Conservation (phyloP, 306 rosid genomes). For the Oemleria cerasiformis region DNA sequence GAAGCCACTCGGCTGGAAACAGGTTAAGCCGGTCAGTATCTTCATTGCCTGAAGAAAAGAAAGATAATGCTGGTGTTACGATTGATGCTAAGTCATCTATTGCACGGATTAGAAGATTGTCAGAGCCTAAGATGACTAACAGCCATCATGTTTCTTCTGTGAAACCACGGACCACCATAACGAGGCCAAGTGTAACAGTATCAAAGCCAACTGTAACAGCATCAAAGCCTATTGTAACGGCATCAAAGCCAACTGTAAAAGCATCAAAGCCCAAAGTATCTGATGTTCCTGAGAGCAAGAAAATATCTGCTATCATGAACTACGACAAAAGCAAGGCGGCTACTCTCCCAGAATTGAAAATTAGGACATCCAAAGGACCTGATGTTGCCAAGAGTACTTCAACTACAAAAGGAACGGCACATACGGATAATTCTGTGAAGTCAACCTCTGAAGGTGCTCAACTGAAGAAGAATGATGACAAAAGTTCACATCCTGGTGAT, state of each 20-base stretch:
- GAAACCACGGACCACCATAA: slow-evolving; percentile 32
- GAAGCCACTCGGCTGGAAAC: slow-evolving; percentile 51
- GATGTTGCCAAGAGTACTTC: slow-evolving; percentile 41
- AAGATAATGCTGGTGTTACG: slow-evolving; percentile 51
- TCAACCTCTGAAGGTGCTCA: slow-evolving; percentile 44
- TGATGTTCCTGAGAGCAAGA: slow-evolving; percentile 65
- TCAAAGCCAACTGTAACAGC: slow-evolving; percentile 41
- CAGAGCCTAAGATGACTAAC: slow-evolving; percentile 76
- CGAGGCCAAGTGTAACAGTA: slow-evolving; percentile 17
- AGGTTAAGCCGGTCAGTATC: slow-evolving; percentile 69
- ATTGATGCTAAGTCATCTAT: slow-evolving; percentile 67
- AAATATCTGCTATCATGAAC: slow-evolving; percentile 75
- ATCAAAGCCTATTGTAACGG: slow-evolving; percentile 46
- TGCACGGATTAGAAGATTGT: slow-evolving; percentile 81
- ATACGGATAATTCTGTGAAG: slow-evolving; percentile 41
- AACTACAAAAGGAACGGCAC: slow-evolving; percentile 43
- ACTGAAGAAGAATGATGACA: slow-evolving; percentile 39
- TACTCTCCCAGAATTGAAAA: slow-evolving; percentile 88
- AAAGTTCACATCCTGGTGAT: slow-evolving; percentile 40
- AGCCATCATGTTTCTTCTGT: slow-evolving; percentile 48
- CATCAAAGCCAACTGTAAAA: slow-evolving; percentile 40
- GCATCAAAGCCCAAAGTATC: slow-evolving; percentile 47
- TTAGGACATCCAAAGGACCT: slow-evolving; percentile 65
- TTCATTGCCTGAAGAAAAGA: slow-evolving; percentile 71
- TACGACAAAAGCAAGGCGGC: slow-evolving; percentile 82